Conservation (phyloP, 1,139 yeast genomes). For the Geotrichum restrictum region DNA sequence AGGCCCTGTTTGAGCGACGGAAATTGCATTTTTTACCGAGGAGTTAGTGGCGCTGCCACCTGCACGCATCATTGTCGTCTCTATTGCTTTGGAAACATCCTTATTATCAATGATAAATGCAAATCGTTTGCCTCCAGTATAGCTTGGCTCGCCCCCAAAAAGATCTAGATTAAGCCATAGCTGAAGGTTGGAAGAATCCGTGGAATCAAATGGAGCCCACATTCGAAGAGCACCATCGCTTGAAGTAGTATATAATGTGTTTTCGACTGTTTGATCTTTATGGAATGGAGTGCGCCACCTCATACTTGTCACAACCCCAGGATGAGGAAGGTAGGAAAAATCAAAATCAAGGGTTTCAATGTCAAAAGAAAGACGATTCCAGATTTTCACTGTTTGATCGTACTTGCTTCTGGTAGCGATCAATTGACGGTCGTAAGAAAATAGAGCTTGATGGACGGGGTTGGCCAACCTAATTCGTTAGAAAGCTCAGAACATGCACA, state of each 20-base stretch:
- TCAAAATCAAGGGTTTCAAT: slow-evolving; percentile 66
- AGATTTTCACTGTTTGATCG: slow-evolving; percentile 68
- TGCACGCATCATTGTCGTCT: slow-evolving; percentile 30
- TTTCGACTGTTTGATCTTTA: slow-evolving; percentile 31
- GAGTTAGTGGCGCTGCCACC: slow-evolving; percentile 23
- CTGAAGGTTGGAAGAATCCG: slow-evolving; percentile 44
- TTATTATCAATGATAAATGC: slow-evolving; percentile 57
- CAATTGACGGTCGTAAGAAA: slow-evolving; percentile 62
- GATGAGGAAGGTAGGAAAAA: slow-evolving; percentile 63
- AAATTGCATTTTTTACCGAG: slow-evolving; percentile 15
- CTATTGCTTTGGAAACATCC: slow-evolving; percentile 44
- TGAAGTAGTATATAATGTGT: slow-evolving; percentile 59
- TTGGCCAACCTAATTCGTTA: slow-evolving; percentile 37
- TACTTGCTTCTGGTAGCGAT: slow-evolving; percentile 56
- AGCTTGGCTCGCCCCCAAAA: slow-evolving; percentile 20
- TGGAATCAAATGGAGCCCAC: slow-evolving; percentile 64
- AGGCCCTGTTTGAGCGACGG: slow-evolving; percentile 30
- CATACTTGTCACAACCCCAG: slow-evolving; percentile 49
- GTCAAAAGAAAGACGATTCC: slow-evolving; percentile 74
- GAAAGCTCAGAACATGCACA: background rate
- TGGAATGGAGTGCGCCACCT: slow-evolving; percentile 34
- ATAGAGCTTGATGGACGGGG: slow-evolving; percentile 52
- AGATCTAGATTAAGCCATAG: slow-evolving; percentile 58
- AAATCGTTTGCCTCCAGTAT: slow-evolving; percentile 37
- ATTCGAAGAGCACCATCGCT: slow-evolving; percentile 55